Evolutionary conservation across 345 rosid genomes (phyloP), one percentile per base, ranked within the genome.

Genomic region (Carallia pectinifolia): DNA sequence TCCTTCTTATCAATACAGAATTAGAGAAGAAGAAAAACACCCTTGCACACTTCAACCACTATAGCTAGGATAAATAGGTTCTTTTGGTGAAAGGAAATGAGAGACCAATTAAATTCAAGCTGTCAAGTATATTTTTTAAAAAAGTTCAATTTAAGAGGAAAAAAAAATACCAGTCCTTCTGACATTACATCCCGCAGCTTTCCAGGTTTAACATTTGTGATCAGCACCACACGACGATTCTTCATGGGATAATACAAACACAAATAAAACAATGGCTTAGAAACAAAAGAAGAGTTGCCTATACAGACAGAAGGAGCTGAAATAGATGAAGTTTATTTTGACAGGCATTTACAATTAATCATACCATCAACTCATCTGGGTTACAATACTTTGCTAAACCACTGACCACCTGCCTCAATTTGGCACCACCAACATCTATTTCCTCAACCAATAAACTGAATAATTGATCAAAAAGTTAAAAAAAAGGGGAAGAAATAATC

Each of bases 131-230:
- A 23, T 23, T 23, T 23, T 23, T 23, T 23, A 23, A 23, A 23
- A 23, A 12, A 44, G 4, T 44, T 44, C 13, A 44, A 44, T 44
- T 44, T 44, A 44, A 44, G 50, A 44, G 17, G 12, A 44, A 44
- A 13, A 44, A 44, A 44, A 44, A 66, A 81, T 88, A 91, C 98
- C 96, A 95, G 77, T 86, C 97, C 99, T 83, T 92, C 97, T 2
- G 97, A 92, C 89, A 81, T 69, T 53, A 92, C 87, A 80, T 95
- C 99, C 69, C 97, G 83, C 67, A 95, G 86, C 84, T 95, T 95
- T 85, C 99, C 99, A 56, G 97, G 93, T 83, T 95, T 95, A 36
- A 95, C 99, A 82, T 95, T 95, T 68, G 96, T 95, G 67, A 95
- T 92, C 77, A 92, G 85, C 67, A 69, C 96, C 27, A 90, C 93